Conservation (phyloP, 176 grass and related monocot species). For the Hordeum vulgare region DNA sequence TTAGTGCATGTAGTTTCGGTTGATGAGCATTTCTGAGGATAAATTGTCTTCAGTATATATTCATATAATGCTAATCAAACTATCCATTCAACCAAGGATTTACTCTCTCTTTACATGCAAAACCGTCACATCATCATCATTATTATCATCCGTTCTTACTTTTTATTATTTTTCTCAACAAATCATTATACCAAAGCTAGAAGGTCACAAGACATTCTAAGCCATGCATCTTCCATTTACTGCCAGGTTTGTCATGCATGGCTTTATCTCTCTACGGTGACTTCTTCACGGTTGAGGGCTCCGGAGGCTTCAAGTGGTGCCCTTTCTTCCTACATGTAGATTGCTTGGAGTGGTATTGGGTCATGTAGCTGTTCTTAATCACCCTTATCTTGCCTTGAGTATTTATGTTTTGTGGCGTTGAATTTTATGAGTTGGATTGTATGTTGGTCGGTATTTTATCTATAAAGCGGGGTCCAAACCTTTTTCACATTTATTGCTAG, state of each 20-base stretch:
- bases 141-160: too few relatives aligned
- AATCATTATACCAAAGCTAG: neutral
- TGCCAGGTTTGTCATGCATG: neutral
- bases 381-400: too few relatives aligned
- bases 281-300: too few relatives aligned
- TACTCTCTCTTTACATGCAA: neutral
- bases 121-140: neutral
- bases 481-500: neutral
- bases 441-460: too few relatives aligned
- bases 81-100: neutral
- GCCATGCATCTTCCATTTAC: neutral
- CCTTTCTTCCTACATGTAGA: too few relatives aligned
- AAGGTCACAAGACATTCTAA: neutral
- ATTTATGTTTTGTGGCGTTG: too few relatives aligned
- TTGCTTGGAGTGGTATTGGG: too few relatives aligned
- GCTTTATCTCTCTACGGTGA: too few relatives aligned
- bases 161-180: neutral
- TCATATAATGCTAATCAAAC: neutral
- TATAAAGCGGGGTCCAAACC: too few relatives aligned
- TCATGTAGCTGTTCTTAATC: too few relatives aligned
- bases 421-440: too few relatives aligned
- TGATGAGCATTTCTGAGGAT: neutral
- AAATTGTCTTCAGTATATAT: neutral
- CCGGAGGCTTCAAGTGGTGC: too few relatives aligned
- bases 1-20: neutral